These are phyloP conservation scores for Pleurotus sapidus DNA, from an alignment of 768 basidiomycete species.

Conservation along the genomic window DNA sequence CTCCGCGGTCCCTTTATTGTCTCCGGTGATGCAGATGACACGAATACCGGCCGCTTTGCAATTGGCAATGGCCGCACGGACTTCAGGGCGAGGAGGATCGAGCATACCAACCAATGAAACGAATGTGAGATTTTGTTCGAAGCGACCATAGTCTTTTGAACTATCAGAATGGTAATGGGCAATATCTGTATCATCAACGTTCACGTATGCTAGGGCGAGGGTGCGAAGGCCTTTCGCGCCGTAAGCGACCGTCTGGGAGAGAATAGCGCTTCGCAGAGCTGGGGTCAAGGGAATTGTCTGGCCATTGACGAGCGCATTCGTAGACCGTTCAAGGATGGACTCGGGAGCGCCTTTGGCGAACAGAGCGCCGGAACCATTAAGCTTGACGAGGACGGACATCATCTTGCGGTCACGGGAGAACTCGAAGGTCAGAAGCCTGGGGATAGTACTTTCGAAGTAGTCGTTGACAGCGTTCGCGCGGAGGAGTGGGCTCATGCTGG, in stretches of 20 bases:
- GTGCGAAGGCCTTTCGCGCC: slow-evolving; percentile 84
- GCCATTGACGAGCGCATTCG: slow-evolving; percentile 65
- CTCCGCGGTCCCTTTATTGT: slow-evolving; percentile 97
- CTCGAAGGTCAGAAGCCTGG: slow-evolving; percentile 91
- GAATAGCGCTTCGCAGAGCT: slow-evolving; percentile 55
- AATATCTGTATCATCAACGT: slow-evolving; percentile 73
- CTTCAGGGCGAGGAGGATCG: slow-evolving; percentile 96
- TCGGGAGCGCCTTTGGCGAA: slow-evolving; percentile 98
- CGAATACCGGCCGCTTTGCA: slow-evolving; percentile 93
- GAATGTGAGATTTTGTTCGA: slow-evolving; percentile 91
- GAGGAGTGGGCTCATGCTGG: slow-evolving; percentile 48
- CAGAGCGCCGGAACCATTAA: slow-evolving; percentile 67
- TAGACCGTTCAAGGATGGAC: slow-evolving; percentile 88
- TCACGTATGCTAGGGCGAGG: slow-evolving; percentile 86
- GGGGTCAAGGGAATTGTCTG: slow-evolving; percentile 63
- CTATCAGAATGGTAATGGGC: slow-evolving; percentile 80
- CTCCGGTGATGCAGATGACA: slow-evolving; percentile 96
- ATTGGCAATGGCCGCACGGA: slow-evolving; percentile 79
- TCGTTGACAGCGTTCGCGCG: slow-evolving; percentile 87
- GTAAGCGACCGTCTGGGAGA: slow-evolving; percentile 67
- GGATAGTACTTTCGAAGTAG: slow-evolving; percentile 69
- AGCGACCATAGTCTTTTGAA: slow-evolving; percentile 79
- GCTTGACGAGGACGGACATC: slow-evolving; percentile 93
- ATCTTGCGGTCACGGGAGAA: slow-evolving; percentile 98
- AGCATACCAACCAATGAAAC: slow-evolving; percentile 97